Evolutionary conservation across 805 yeast species (phyloP).

Genomic region (Zygosaccharomyces rouxii): DNA sequence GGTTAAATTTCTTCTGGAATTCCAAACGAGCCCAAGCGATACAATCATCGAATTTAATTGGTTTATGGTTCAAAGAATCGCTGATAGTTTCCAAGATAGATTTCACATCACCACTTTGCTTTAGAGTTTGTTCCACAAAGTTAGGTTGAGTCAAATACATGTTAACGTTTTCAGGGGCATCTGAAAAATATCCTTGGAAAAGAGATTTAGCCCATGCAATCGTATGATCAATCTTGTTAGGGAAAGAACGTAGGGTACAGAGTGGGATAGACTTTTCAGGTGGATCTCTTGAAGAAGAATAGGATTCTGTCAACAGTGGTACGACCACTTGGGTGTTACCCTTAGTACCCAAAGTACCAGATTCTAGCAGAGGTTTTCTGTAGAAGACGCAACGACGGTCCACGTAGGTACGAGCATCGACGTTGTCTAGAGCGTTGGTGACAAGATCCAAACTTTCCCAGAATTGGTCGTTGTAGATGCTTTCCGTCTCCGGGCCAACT

Average conservation of each 20-base stretch:
- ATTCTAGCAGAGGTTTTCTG: constrained; percentile 85
- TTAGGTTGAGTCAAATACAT: constrained; percentile 86
- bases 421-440: constrained; percentile 94
- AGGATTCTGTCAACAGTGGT: constrained; percentile 91
- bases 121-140: constrained; percentile 85
- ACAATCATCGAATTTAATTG: constrained; percentile 88
- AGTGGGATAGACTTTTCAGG: constrained; percentile 97
- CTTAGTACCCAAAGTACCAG: constrained; percentile 97
- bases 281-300: constrained; percentile 95
- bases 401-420: constrained; percentile 96
- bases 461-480: constrained; percentile 76
- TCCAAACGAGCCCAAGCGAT: constrained; percentile 90
- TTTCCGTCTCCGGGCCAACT: constrained; percentile 90
- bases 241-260: constrained; percentile 96
- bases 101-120: constrained; percentile 88
- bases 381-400: constrained; percentile 95
- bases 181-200: constrained; percentile 87
- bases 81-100: constrained; percentile 78
- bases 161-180: constrained; percentile 91
- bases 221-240: constrained; percentile 96
- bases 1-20: constrained; percentile 78
- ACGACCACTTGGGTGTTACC: constrained; percentile 96
- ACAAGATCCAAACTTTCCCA: constrained; percentile 85
- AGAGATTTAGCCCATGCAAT: constrained; percentile 98
- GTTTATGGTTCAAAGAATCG: constrained; percentile 72